Conservation (phyloP, 2,329 filamentous ascomycete genomes). For the Colletotrichum graminicola region DNA sequence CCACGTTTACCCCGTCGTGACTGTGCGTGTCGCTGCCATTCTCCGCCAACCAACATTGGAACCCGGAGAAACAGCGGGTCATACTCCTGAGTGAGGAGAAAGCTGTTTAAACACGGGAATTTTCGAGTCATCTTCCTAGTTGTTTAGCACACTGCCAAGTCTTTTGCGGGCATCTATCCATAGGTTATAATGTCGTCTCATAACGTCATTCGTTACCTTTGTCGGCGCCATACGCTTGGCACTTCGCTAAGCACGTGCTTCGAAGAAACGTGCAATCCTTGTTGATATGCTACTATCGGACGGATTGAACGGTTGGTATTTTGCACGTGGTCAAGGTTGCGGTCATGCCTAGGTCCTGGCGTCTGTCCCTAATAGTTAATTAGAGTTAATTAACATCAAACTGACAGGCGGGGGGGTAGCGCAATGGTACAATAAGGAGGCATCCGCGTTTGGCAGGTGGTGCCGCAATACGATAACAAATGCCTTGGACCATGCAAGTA, state of each 20-base stretch:
- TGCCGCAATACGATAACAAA: too few species aligned
- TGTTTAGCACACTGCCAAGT: too few species aligned
- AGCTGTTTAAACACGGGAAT: background rate
- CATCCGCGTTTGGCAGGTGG: background rate
- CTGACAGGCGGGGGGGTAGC: too few species aligned
- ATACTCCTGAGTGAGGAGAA: background rate
- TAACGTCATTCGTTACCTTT: too few species aligned
- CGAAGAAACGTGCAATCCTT: background rate
- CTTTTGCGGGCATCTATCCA: background rate
- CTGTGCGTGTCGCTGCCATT: too few species aligned
- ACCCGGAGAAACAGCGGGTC: background rate
- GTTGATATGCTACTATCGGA: too few species aligned
- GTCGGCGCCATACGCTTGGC: background rate
- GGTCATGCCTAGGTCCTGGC: rapidly evolving
- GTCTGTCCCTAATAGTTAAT: background rate
- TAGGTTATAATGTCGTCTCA: too few species aligned
- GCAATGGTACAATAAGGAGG: background rate
- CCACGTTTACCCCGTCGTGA: background rate
- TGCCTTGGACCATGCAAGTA: too few species aligned
- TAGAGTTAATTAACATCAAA: background rate
- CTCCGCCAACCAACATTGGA: background rate
- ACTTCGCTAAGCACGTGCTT: background rate
- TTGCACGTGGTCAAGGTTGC: background rate
- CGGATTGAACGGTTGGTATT: background rate
- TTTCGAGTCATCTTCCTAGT: background rate